These are phyloP conservation scores for Fusarium beomiforme DNA, from an alignment of 2,329 filamentous ascomycete species.

Conservation along the genomic window DNA sequence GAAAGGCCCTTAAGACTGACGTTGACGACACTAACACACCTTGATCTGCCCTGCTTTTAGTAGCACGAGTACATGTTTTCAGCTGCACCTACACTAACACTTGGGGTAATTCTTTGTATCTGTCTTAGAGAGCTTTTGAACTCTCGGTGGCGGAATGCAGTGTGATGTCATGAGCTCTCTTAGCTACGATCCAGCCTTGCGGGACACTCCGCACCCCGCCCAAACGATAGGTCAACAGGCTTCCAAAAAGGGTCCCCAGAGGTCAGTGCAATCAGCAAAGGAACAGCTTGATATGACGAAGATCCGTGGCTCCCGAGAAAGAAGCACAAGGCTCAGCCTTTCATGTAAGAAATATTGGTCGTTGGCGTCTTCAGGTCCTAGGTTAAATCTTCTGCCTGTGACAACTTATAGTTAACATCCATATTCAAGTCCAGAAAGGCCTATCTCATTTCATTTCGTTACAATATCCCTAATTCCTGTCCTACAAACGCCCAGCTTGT, in stretches of 20 bases:
- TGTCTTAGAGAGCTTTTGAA: conserved; percentile 1
- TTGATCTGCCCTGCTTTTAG: conserved; percentile 37
- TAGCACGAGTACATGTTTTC: conserved; percentile 15
- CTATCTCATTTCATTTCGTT: not conserved
- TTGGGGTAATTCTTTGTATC: conserved; percentile 21
- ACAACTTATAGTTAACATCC: not conserved
- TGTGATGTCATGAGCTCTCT: conserved; percentile 49
- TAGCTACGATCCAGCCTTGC: conserved; percentile 27
- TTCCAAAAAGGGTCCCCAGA: not conserved
- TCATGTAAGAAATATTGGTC: not conserved
- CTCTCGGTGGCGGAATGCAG: conserved; percentile 43
- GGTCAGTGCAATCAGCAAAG: not conserved
- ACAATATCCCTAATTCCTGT: not conserved
- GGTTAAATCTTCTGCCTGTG: not conserved
- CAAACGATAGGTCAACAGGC: conserved; percentile 30
- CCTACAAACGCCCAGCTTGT: conserved; percentile 23
- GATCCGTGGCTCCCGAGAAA: conserved; percentile 27
- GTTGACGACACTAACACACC: conserved; percentile 31
- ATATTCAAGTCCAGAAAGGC: not conserved
- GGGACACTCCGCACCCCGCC: conserved; percentile 34
- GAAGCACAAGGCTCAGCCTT: not conserved
- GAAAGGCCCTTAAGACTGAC: conserved; percentile 32
- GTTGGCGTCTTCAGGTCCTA: not conserved
- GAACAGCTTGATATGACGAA: conserved; percentile 2
- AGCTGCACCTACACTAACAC: conserved; percentile 19